A percentile compares a stretch with the other conserved stretches of the same genome.
Conservation (phyloP, 805 yeast genomes). For the Kazachstania psychrophila region DNA sequence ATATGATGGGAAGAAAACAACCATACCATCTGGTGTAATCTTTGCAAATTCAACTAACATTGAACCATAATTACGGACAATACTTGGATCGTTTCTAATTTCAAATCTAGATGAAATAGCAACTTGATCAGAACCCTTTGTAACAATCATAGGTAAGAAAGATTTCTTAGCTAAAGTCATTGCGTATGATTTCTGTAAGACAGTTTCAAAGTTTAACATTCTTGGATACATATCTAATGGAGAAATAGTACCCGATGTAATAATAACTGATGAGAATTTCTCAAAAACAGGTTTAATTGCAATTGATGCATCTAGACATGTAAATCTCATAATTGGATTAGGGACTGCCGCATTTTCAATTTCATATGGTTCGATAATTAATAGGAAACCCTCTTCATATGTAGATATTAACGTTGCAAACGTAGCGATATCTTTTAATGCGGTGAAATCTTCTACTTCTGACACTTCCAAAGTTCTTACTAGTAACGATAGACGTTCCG, state of each 20-base stretch:
- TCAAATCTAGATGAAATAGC: slow-evolving; percentile 94
- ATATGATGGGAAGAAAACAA: slow-evolving; percentile 94
- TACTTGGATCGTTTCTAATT: slow-evolving; percentile 95
- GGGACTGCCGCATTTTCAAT: slow-evolving; percentile 94
- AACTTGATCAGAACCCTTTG: slow-evolving; percentile 97
- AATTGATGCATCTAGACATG: slow-evolving; percentile 94
- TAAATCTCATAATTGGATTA: slow-evolving; percentile 85
- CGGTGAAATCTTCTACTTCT: slow-evolving; percentile 85
- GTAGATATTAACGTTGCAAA: slow-evolving; percentile 95
- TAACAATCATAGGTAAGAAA: slow-evolving; percentile 88
- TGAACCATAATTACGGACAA: slow-evolving; percentile 93
- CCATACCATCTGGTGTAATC: slow-evolving; percentile 96
- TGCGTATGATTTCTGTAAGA: slow-evolving; percentile 86
- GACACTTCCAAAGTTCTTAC: slow-evolving; percentile 82
- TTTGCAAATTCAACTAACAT: slow-evolving; percentile 85
- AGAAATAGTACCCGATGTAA: slow-evolving; percentile 95
- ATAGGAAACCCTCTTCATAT: slow-evolving; percentile 84
- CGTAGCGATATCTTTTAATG: slow-evolving; percentile 90
- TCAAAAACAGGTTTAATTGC: slow-evolving; percentile 97
- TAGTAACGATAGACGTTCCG: slow-evolving; percentile 79
- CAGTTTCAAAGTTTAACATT: slow-evolving; percentile 90
- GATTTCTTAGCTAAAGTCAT: slow-evolving; percentile 92
- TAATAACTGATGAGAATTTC: slow-evolving; percentile 80
- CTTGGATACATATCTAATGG: slow-evolving; percentile 98
- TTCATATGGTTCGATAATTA: slow-evolving; percentile 92